phyloP scores from a whole-genome alignment of 352 stramenopile species.

The Phytophthora fragariae region DNA sequence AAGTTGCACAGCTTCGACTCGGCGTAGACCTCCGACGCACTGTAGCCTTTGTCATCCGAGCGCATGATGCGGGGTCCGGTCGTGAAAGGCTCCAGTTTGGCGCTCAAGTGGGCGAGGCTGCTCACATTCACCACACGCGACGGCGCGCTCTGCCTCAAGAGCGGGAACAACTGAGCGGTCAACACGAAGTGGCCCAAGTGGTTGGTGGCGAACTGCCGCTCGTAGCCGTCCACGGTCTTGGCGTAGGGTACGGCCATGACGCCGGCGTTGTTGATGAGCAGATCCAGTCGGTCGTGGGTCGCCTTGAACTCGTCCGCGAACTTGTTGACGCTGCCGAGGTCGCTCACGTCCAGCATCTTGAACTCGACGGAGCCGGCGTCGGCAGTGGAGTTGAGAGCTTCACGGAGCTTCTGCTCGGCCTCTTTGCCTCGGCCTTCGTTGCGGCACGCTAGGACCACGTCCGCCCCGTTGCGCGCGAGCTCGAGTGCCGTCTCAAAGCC shows the following conservation, averaged over 20 bases:
- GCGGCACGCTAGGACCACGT: constrained; percentile 48
- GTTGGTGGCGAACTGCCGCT: constrained; percentile 43
- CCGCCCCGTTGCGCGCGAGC: constrained; percentile 26
- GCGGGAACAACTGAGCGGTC: constrained; percentile 50
- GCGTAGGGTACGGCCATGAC: constrained; percentile 28
- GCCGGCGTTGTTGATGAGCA: constrained; percentile 40
- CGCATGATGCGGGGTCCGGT: constrained; percentile 24
- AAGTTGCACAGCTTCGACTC: constrained; percentile 66
- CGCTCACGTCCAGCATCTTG: constrained; percentile 55
- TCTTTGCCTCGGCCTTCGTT: constrained; percentile 34
- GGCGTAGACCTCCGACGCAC: constrained; percentile 35
- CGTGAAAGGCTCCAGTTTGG: constrained; percentile 26
- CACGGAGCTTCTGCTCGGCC: constrained; percentile 30
- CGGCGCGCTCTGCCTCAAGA: constrained; percentile 39
- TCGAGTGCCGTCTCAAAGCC: constrained; percentile 23
- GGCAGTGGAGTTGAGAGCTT: constrained; percentile 10
- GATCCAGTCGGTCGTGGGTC: constrained; percentile 47
- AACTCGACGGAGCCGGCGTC: constrained; percentile 53
- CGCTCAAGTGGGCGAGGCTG: constrained; percentile 41
- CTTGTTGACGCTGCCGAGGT: constrained; percentile 48
- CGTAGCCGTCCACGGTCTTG: constrained; percentile 33
- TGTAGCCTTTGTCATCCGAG: constrained; percentile 26
- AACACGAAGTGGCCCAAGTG: constrained; percentile 47
- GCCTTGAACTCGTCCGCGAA: constrained; percentile 53
- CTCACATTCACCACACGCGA: constrained; percentile 43